A percentile compares a stretch with the other conserved stretches of the same genome.
Conservation (phyloP, 345 rosid genomes). For the Linum tenue region DNA sequence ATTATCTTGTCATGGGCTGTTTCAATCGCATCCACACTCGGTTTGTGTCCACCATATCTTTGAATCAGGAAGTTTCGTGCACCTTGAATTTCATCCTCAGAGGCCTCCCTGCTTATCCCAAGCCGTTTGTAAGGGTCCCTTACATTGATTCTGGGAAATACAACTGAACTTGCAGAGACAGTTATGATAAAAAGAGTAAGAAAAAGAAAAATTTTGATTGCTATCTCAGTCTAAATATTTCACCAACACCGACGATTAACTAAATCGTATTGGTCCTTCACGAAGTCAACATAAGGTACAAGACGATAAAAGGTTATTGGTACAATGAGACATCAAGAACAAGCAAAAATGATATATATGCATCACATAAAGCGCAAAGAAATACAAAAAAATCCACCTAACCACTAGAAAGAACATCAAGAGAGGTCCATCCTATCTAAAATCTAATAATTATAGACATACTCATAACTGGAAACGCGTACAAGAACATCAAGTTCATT, state of each 20-base stretch:
- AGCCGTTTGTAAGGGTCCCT: constrained; percentile 82
- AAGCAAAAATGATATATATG: background rate
- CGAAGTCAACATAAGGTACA: background rate
- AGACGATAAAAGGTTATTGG: too few relatives aligned
- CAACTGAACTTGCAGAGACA: constrained; percentile 34
- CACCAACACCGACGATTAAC: background rate
- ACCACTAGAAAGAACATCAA: background rate
- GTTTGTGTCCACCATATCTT: constrained; percentile 72
- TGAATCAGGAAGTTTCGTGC: constrained; percentile 84
- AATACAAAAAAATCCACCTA: background rate
- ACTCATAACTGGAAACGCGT: background rate
- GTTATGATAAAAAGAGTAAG: constrained; percentile 5
- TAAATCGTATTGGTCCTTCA: background rate
- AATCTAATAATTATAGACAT: background rate
- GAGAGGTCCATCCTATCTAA: background rate
- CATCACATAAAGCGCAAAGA: background rate
- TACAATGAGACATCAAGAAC: background rate
- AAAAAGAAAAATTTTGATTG: background rate
- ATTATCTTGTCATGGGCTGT: constrained; percentile 91
- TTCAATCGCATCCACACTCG: constrained; percentile 87
- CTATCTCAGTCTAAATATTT: background rate
- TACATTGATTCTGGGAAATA: constrained; percentile 78
- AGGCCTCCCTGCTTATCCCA: constrained; percentile 90
- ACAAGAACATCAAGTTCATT: background rate
- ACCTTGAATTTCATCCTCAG: constrained; percentile 86